A percentile compares a stretch with the other conserved stretches of the same genome.
Conservation (phyloP, 306 rosid species). For the Nissolia schottii region DNA sequence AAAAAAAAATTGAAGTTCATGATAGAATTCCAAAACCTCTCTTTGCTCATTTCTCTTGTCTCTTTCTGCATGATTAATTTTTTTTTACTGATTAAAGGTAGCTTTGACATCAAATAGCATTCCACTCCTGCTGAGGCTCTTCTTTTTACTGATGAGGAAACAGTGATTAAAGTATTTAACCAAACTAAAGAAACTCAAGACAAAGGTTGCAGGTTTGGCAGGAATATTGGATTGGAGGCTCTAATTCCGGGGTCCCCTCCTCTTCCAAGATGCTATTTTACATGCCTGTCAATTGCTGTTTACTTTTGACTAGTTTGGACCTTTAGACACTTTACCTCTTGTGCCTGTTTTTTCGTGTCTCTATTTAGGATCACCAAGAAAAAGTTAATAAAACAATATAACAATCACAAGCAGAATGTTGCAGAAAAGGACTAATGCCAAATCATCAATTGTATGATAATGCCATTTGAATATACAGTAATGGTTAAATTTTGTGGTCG, state of each 20-base stretch:
- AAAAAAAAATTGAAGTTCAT: neutral
- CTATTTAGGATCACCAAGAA: conserved; percentile 28
- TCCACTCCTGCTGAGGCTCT: neutral
- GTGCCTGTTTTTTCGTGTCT: neutral
- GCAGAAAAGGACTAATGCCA: conserved; percentile 19
- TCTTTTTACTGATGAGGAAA: conserved; percentile 1
- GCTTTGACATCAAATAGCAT: conserved; percentile 21
- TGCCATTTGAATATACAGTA: neutral
- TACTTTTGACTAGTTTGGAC: conserved; percentile 29
- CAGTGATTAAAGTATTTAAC: conserved; percentile 18
- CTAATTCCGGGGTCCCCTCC: conserved; percentile 23
- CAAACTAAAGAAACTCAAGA: conserved; percentile 5
- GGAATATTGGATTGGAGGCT: conserved; percentile 18
- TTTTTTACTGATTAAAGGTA: conserved; percentile 31
- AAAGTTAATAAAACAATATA: conserved; percentile 6
- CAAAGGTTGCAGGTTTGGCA: conserved; percentile 14
- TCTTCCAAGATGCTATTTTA: conserved; percentile 20
- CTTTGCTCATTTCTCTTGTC: conserved; percentile 22
- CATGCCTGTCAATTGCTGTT: conserved; percentile 27
- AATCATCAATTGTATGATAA: neutral
- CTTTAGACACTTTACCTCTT: conserved; percentile 12
- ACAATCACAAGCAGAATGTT: neutral
- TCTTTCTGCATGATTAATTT: conserved; percentile 17
- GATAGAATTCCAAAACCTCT: conserved; percentile 18
- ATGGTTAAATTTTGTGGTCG: neutral